Base-by-base conservation (phyloP, 306 rosid genomes). In the Quercus bicolor region DNA sequence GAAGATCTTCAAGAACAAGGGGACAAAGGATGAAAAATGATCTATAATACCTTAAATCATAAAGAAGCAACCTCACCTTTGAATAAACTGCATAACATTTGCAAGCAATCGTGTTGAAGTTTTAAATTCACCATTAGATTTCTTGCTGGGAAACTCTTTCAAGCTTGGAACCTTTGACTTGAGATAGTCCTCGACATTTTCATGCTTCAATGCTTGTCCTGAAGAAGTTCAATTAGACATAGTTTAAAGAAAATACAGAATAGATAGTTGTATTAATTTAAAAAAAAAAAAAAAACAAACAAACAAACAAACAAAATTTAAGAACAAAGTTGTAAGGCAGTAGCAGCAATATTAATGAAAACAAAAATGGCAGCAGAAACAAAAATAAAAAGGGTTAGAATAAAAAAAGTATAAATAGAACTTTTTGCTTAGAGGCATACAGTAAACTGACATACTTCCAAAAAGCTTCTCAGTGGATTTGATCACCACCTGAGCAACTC, bases 151-250 rank as follows among this genome's bases (percentile, higher is more conserved):
- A 37, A 77, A 81, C 29, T 79, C 86, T 76, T 86, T 93, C 93
- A 96, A 89, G 87, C 93, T 96, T 66, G 94, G 94, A 84, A 90
- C 92, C 84, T 86, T 87, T 56, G 91, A 89, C 85, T 84, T 88
- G 78, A 90, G 66, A 83, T 88, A 93, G 37, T 83, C 82, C 82
- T 79, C 93, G 20, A 96, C 85, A 91, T 87, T 91, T 77, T 86
- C 92, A 77, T 93, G 97, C 87, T 91, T 96, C 87, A 91, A 78
- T 73, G 87, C 90, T 91, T 93, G 96, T 86, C 87, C 99, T 96
- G 86, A 64, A 74, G 80, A 84, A 77, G 65, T 54, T 72, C 62
- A 61, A 75, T 53, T 66, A 70, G 52, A 75, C 51, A 40, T 64
- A 57, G 78, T 73, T 73, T 65, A 78, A 73, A 76, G 20, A 79